phyloP scores from a whole-genome alignment of 345 rosid genomes.

The Iberis pinnata region DNA sequence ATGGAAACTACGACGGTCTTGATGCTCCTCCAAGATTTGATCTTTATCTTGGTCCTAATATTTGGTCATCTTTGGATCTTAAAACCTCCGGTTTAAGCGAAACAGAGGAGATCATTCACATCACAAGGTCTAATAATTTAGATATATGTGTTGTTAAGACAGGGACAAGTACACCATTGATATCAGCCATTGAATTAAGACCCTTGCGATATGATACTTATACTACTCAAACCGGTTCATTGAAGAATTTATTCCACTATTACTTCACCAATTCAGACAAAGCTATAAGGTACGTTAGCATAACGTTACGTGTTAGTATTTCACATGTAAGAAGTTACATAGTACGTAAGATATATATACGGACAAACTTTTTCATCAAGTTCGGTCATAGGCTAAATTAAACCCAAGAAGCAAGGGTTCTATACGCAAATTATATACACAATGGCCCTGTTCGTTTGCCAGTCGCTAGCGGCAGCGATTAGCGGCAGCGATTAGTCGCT shows the following conservation, averaged over 20 bases:
- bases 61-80: conserved; percentile 27
- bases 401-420: too few relatives aligned
- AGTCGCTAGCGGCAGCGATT: too few relatives aligned
- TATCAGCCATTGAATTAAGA: conserved; percentile 23
- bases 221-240: not conserved
- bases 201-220: conserved; percentile 12
- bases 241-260: not conserved
- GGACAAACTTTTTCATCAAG: too few relatives aligned
- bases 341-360: too few relatives aligned
- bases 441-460: too few relatives aligned
- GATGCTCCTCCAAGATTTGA: conserved; percentile 29
- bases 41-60: conserved; percentile 37
- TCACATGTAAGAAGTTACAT: too few relatives aligned
- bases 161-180: conserved; percentile 13
- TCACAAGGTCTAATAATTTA: conserved; percentile 12
- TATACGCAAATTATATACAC: too few relatives aligned
- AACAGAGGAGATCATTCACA: conserved; percentile 32
- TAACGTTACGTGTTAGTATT: too few relatives aligned
- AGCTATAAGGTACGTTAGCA: not conserved
- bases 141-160: conserved; percentile 46
- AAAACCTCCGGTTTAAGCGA: not conserved
- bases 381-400: too few relatives aligned
- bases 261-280: not conserved
- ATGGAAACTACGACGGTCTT: conserved; percentile 39
- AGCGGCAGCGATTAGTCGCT: too few relatives aligned